phyloP scores from a whole-genome alignment of 1,284 basidiomycete species.

The Anthracocystis panici-leucophaei region DNA sequence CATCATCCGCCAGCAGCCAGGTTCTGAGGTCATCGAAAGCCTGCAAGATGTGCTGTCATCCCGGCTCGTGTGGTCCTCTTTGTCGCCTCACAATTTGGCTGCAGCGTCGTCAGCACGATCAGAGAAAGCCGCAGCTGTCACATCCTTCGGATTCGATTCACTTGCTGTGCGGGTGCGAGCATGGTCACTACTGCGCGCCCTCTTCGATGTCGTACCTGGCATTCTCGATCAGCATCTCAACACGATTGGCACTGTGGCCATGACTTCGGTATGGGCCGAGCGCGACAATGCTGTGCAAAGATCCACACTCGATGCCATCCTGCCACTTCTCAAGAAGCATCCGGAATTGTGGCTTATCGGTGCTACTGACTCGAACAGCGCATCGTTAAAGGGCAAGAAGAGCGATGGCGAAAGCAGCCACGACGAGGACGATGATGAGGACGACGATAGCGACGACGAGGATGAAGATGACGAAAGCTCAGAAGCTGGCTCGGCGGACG shows the following conservation, averaged over 20 bases:
- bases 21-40: slow-evolving; percentile 20
- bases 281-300: slow-evolving; percentile 56
- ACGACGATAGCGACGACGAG: slow-evolving; percentile 19
- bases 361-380: neutral
- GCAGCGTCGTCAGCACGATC: slow-evolving; percentile 7
- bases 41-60: slow-evolving; percentile 52
- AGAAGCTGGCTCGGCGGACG: slow-evolving; percentile 14
- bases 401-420: slow-evolving; percentile 13
- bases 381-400: neutral
- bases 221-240: slow-evolving; percentile 40
- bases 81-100: slow-evolving; percentile 34
- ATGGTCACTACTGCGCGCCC: slow-evolving; percentile 51
- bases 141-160: slow-evolving; percentile 51
- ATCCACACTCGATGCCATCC: slow-evolving; percentile 54
- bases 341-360: slow-evolving; percentile 66
- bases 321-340: slow-evolving; percentile 56
- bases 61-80: slow-evolving; percentile 51
- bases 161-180: slow-evolving; percentile 56
- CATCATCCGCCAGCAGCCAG: slow-evolving; percentile 27
- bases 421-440: slow-evolving; percentile 26
- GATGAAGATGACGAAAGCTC: slow-evolving; percentile 40
- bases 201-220: slow-evolving; percentile 21
- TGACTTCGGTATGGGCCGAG: slow-evolving; percentile 63
- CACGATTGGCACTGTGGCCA: slow-evolving; percentile 47
- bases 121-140: slow-evolving; percentile 7